phyloP scores from a whole-genome alignment of 352 stramenopile species.

The Globisporangium cylindrosporum region DNA sequence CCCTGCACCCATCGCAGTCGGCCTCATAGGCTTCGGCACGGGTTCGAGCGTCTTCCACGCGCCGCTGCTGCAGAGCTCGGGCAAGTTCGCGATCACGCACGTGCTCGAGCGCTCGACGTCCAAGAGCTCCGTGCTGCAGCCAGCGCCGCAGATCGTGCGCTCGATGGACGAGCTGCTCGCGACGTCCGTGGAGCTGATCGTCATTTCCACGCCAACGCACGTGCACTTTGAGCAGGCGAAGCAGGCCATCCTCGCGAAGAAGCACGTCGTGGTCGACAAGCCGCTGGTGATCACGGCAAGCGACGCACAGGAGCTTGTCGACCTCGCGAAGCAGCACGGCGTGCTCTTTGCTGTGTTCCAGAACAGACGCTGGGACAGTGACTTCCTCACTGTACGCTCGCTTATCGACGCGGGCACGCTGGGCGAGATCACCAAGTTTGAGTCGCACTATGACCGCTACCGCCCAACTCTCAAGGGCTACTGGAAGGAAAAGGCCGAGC shows the following conservation, averaged over 20 bases:
- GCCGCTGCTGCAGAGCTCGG: conserved; percentile 58
- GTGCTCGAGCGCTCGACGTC: conserved; percentile 69
- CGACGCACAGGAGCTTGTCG: conserved; percentile 51
- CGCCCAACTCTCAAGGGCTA: conserved; percentile 69
- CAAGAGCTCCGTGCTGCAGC: conserved; percentile 51
- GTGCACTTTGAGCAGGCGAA: conserved; percentile 79
- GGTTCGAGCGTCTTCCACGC: conserved; percentile 75
- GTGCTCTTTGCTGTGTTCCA: conserved; percentile 78
- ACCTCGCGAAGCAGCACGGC: conserved; percentile 38
- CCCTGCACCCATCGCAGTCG: conserved; percentile 38
- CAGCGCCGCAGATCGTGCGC: conserved; percentile 55
- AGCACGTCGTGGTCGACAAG: conserved; percentile 79
- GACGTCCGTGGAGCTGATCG: conserved; percentile 54
- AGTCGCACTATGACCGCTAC: conserved; percentile 70
- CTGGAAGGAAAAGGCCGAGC: conserved; percentile 67
- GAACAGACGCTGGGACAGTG: conserved; percentile 72
- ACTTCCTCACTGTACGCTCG: conserved; percentile 61
- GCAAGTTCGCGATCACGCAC: conserved; percentile 67
- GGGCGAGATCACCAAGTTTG: conserved; percentile 52
- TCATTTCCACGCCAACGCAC: conserved; percentile 72
- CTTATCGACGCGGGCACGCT: conserved; percentile 48
- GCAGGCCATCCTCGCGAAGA: conserved; percentile 61
- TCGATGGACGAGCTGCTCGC: conserved; percentile 69
- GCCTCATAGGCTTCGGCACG: conserved; percentile 70
- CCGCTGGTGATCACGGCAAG: conserved; percentile 56